Evolutionary conservation across 2,329 filamentous ascomycete species (phyloP).

Genomic region (Aspergillus caelatus): DNA sequence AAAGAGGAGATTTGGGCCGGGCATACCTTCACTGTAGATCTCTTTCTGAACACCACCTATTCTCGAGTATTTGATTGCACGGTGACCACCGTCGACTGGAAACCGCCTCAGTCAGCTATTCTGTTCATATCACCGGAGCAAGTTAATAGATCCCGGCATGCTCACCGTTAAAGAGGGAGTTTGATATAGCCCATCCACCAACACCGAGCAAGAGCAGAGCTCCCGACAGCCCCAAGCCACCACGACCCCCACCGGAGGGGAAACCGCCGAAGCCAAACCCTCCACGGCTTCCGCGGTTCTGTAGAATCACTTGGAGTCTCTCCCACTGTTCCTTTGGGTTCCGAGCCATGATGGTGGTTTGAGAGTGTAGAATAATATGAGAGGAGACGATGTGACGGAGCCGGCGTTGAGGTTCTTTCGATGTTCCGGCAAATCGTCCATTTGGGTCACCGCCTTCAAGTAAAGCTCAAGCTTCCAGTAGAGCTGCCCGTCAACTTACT

Average conservation of each 20-base stretch:
- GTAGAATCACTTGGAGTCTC: constrained; percentile 65
- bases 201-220: constrained; percentile 56
- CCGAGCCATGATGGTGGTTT: constrained; percentile 44
- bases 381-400: constrained; percentile 30
- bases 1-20: constrained; percentile 5
- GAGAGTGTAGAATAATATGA: constrained; percentile 23
- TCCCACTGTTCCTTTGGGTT: constrained; percentile 70
- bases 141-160: neutral
- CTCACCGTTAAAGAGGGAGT: constrained; percentile 70
- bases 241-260: constrained; percentile 56
- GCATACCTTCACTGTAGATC: constrained; percentile 87
- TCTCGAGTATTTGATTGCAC: constrained; percentile 97
- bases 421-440: constrained; percentile 21
- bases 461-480: constrained; percentile 7
- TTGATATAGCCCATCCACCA: constrained; percentile 48
- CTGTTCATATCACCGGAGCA: neutral
- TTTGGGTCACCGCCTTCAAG: constrained; percentile 31
- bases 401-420: constrained; percentile 24
- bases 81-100: constrained; percentile 91
- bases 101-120: constrained; percentile 19
- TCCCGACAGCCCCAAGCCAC: constrained; percentile 59
- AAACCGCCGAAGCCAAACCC: constrained; percentile 51
- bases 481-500: neutral
- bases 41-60: constrained; percentile 91
- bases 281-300: constrained; percentile 53